Evolutionary conservation across 1,139 yeast genomes (phyloP), one percentile per base, ranked within the genome.

Genomic region (Blastobotrys aristatus): DNA sequence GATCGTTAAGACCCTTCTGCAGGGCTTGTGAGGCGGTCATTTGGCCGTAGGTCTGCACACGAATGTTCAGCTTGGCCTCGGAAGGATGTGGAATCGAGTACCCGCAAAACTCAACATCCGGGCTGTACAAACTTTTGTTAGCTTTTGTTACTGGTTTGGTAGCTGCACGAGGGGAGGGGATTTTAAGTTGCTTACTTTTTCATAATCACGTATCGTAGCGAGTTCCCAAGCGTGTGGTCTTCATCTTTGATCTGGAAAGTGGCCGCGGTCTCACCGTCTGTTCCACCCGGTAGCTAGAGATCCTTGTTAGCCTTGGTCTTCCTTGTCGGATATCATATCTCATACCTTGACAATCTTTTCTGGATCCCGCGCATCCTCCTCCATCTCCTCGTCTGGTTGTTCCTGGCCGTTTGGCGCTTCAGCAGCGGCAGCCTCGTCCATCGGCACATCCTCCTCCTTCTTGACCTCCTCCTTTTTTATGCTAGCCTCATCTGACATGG

Each of bases 11-110:
- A 21, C 97, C 98, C 66, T 88, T 87, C 61, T 88, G 92, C 42
- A 92, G 76, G 2, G 97, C 98, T 65, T 90, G 96, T 38, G 86
- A 80, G 3, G 98, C 97, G 10, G 97, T 84, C 55, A 82, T 77
- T 51, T 77, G 75, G 36, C 46, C 97, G 62, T 89, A 90, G 1
- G 98, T 94, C 69, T 92, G 98, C 55, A 92, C 88, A 69, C 98
- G 80, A 50, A 92, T 66, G 70, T 94, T 89, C 69, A 92, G 72
- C 59, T 86, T 84, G 52, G 88, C 78, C 68, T 94, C 98, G 31
- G 96, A 87, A 26, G 98, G 98, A 69, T 92, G 98, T n/a, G 98
- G 98, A 54, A 92, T 94, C 43, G 97, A 87, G 70, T 92, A 92
- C 50, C 98, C 98, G 64, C 97, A 92, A 67, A 94, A 92, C 63